Evolutionary conservation across 768 basidiomycete species (phyloP).

Genomic region (Multifurca ochricompacta): DNA sequence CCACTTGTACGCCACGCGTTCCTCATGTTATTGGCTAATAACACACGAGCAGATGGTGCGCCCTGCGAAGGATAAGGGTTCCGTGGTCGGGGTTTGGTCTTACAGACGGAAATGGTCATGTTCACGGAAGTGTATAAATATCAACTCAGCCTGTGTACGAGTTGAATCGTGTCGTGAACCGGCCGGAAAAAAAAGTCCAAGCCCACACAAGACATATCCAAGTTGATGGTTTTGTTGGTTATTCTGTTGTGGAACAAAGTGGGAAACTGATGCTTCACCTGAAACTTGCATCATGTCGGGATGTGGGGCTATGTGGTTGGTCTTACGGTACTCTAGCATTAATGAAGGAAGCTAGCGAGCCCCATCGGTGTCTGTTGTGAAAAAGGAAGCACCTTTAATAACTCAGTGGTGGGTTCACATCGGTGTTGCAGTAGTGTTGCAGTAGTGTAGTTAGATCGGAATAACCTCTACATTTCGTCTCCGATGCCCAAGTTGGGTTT

Average conservation of each 20-base stretch:
- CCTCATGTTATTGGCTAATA: not conserved
- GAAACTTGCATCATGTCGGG: not conserved
- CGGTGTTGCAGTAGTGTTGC: not conserved
- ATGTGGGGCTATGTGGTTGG: not conserved
- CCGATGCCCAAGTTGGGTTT: not conserved
- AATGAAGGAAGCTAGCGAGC: not conserved
- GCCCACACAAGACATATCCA: not conserved
- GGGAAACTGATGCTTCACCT: not conserved
- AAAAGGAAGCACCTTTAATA: not conserved
- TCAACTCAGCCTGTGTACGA: not conserved
- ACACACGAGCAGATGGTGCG: not conserved
- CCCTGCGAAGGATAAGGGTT: not conserved
- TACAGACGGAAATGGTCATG: not conserved
- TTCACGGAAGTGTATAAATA: not conserved
- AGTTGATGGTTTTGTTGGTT: not conserved
- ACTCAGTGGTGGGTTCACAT: slow-evolving; percentile 1
- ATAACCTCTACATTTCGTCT: not conserved
- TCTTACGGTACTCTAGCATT: not conserved
- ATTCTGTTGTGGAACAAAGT: not conserved
- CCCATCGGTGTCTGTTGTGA: not conserved
- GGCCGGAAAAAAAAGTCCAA: not conserved
- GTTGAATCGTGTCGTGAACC: not conserved
- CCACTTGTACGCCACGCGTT: too few relatives aligned
- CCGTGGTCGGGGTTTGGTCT: not conserved
- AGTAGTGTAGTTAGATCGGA: not conserved